Evolutionary conservation across 2,329 filamentous ascomycete genomes (phyloP), one percentile per base, ranked within the genome.

Genomic region (Stagonosporopsis tanaceti): DNA sequence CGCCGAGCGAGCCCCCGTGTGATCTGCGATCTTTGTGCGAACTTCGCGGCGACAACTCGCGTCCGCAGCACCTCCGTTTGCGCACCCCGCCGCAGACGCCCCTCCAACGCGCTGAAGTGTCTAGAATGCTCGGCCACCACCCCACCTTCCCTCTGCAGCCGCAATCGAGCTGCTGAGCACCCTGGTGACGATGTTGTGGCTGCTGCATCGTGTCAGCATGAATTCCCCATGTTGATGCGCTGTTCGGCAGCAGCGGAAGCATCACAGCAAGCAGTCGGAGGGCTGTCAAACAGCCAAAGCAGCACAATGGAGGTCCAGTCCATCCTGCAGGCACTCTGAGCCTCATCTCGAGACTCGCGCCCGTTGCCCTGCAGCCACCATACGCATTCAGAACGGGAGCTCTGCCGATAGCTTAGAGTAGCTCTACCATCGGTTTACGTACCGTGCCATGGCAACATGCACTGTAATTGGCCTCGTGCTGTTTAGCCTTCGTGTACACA

Each of bases 401-500:
- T 39, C 37, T 50, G 57, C 44, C 47, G 57, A 57, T 56, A 52
- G 45, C 42, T 50, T 27, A 34, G 40, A 60, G 56, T 38, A 52
- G 42, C 44, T 44, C 32, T 30, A 37, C 25, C 35, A 22, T 35
- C 46, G 38, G 56, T 60, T 67, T 68, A 68, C 65, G 64, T 68
- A 67, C 50, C 41, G 47, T 47, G 28, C 52, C 45, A 50, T 59
- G 53, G 47, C 39, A 52, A 57, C 54, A 37, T 50, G 48, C 12
- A 50, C 50, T 55, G 47, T 41, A 37, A 63, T 64, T 65, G 60
- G 59, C 32, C 34, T 25, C 15, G 48, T 48, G 39, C 48, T 38
- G 48, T 39, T 34, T 55, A 35, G 52, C 17, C 38, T 41, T 50
- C 28, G 42, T 25, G 35, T 40, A 47, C 45, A 40, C 47, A 35